A percentile compares a stretch with the other conserved stretches of the same genome.
Conservation (phyloP, 176 grass and related monocot genomes). For the Canna indica region DNA sequence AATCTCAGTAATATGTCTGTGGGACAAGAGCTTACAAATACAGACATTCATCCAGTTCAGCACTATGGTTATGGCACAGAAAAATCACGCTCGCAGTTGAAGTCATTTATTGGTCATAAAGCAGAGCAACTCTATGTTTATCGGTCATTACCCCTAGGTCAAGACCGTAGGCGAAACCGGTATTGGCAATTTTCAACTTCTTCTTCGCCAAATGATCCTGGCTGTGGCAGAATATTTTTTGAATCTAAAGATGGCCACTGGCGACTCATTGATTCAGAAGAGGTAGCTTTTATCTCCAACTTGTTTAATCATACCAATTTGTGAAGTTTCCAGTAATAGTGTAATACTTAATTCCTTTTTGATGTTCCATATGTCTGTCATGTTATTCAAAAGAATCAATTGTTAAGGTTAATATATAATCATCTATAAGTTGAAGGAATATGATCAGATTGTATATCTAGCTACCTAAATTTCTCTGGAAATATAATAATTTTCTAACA, state of each 20-base stretch:
- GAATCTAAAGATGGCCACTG: constrained; percentile 75
- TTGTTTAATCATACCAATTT: not conserved
- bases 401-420: not conserved
- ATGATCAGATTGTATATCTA: not conserved
- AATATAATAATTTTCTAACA: too few species aligned
- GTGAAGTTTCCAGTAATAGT: not conserved
- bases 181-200: constrained; percentile 94
- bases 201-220: constrained; percentile 76
- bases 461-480: not conserved
- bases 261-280: constrained; percentile 74
- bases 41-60: constrained; percentile 42
- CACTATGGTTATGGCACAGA: constrained; percentile 62
- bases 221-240: constrained; percentile 85
- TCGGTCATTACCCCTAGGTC: constrained; percentile 78
- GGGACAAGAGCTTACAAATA: constrained; percentile 26
- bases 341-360: not conserved
- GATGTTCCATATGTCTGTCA: not conserved
- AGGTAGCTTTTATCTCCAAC: constrained; percentile 38
- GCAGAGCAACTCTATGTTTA: constrained; percentile 85
- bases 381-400: not conserved
- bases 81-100: constrained; percentile 79
- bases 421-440: not conserved
- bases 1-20: constrained; percentile 28
- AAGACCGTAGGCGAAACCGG: constrained; percentile 86
- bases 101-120: constrained; percentile 66